These are phyloP conservation scores for Pyrenophora tritici-repentis DNA, from an alignment of 2,329 filamentous ascomycete species.

Conservation along the genomic window DNA sequence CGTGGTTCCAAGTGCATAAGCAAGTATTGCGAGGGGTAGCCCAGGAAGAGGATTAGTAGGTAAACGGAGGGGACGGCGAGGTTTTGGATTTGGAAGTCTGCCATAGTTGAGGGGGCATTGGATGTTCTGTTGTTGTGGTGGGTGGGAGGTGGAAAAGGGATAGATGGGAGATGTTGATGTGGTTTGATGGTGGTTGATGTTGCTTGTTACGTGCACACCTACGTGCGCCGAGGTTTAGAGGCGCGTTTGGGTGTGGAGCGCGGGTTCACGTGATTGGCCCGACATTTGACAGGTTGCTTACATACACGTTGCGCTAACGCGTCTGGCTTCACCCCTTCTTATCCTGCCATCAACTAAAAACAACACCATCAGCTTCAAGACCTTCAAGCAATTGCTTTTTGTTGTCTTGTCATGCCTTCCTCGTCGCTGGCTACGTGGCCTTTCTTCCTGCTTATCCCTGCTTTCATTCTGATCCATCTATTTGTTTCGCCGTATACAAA, in stretches of 20 bases:
- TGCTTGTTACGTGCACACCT: background rate
- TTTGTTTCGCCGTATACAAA: conserved; percentile 85
- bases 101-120: background rate
- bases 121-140: background rate
- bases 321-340: background rate
- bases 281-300: too few species aligned
- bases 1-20: conserved; percentile 64
- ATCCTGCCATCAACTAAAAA: too few species aligned
- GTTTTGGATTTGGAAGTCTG: conserved; percentile 33
- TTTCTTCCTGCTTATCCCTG: conserved; percentile 40
- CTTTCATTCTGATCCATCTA: conserved; percentile 65
- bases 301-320: background rate
- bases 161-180: too few species aligned
- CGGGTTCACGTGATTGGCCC: too few species aligned
- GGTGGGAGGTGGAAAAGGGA: conserved; percentile 2
- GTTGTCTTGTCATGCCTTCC: conserved; percentile 26
- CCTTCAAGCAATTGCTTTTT: background rate
- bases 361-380: background rate
- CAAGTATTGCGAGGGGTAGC: conserved; percentile 73
- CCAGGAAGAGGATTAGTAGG: conserved; percentile 69
- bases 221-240: conserved; percentile 3
- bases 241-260: too few species aligned
- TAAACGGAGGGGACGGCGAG: conserved; percentile 73
- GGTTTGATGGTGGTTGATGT: background rate
- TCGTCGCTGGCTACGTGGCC: conserved; percentile 23